Conservation (phyloP, 2,329 filamentous ascomycete species). For the Periconia sp. region DNA sequence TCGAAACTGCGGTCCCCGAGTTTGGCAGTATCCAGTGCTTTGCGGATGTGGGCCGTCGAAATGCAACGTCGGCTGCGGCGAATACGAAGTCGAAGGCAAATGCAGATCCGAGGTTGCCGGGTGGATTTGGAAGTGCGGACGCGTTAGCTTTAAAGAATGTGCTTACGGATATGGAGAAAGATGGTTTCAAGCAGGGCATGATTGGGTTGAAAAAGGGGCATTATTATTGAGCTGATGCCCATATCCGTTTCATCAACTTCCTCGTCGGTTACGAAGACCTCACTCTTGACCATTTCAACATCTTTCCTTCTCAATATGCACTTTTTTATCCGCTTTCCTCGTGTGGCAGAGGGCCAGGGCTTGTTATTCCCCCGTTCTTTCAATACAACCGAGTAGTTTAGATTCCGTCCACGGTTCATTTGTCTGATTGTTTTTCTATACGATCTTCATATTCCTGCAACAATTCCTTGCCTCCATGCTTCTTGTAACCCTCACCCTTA, state of each 20-base stretch:
- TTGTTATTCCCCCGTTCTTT: no score
- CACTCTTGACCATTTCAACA: no score
- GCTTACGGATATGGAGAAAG: slow-evolving; percentile 26
- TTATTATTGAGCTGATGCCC: slow-evolving; percentile 22
- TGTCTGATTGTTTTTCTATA: no score
- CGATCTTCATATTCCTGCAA: no score
- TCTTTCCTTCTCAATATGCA: no score
- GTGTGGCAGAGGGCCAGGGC: no score
- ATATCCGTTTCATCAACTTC: background rate
- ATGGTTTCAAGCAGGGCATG: slow-evolving; percentile 30
- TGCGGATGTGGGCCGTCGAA: slow-evolving; percentile 1
- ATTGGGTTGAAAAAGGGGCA: slow-evolving; percentile 35
- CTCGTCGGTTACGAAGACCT: no score
- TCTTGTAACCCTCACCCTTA: no score
- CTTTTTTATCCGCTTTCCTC: no score
- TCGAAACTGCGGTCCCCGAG: slow-evolving; percentile 15
- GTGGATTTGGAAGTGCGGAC: slow-evolving; percentile 26
- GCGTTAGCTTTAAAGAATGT: slow-evolving; percentile 19
- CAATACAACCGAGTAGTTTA: no score
- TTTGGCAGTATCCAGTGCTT: slow-evolving; percentile 31
- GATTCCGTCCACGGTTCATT: no score
- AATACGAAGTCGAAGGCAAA: slow-evolving; percentile 5
- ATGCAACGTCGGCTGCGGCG: slow-evolving; percentile 3
- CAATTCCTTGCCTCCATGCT: no score
- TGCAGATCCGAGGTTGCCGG: slow-evolving; percentile 20